phyloP scores from a whole-genome alignment of 306 rosid genomes.

The Ziziphus jujuba region DNA sequence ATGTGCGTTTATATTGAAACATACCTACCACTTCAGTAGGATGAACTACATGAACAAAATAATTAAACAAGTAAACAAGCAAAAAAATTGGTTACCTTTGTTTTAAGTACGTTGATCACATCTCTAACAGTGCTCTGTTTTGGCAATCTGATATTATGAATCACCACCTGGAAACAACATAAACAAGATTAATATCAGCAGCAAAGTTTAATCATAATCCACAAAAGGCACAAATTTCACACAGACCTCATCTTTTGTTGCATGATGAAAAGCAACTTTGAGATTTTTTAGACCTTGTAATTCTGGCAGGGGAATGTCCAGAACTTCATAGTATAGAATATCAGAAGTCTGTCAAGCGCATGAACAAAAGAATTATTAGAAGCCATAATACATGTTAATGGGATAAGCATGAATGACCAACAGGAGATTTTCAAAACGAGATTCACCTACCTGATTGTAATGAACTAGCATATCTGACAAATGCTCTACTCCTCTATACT shows the following conservation, averaged over 20 bases:
- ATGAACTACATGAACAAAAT: too few species aligned
- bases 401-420: slow-evolving; percentile 2
- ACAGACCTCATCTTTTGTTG: slow-evolving; percentile 80
- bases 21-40: too few species aligned
- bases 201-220: neutral
- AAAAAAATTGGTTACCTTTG: slow-evolving; percentile 47
- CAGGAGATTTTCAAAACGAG: slow-evolving; percentile 6
- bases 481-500: slow-evolving; percentile 70
- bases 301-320: slow-evolving; percentile 90
- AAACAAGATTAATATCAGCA: neutral
- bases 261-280: slow-evolving; percentile 78
- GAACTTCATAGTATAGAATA: slow-evolving; percentile 69
- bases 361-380: slow-evolving; percentile 7
- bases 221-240: slow-evolving; percentile 1
- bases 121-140: slow-evolving; percentile 78
- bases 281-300: slow-evolving; percentile 72
- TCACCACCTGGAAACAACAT: slow-evolving; percentile 52
- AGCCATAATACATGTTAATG: neutral
- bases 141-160: slow-evolving; percentile 72
- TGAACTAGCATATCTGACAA: slow-evolving; percentile 77
- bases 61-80: neutral
- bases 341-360: slow-evolving; percentile 62
- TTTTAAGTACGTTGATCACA: slow-evolving; percentile 63
- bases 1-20: too few species aligned
- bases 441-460: slow-evolving; percentile 63